phyloP scores from a whole-genome alignment of 2,329 filamentous ascomycete genomes.

The Fusarium sp. region DNA sequence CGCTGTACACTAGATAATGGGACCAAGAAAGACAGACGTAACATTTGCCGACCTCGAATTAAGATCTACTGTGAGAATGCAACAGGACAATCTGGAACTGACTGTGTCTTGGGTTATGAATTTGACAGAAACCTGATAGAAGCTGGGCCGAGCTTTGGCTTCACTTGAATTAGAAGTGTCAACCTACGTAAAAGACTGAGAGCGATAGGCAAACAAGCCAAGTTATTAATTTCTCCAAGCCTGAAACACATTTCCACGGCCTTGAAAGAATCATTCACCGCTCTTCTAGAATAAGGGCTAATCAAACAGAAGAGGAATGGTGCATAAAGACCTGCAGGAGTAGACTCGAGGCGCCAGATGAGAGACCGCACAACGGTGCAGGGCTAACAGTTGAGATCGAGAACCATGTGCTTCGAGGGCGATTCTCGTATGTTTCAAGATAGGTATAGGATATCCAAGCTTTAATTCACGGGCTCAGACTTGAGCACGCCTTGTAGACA shows the following conservation, averaged over 20 bases:
- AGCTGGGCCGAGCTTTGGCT: neutral
- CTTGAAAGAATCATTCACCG: conserved; percentile 31
- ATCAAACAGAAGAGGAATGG: conserved; percentile 6
- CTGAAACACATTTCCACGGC: conserved; percentile 9
- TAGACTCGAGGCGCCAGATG: conserved; percentile 25
- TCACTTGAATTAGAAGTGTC: neutral
- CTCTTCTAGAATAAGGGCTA: conserved; percentile 36
- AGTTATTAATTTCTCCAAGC: conserved; percentile 4
- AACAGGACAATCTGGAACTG: conserved; percentile 14
- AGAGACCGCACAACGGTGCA: conserved; percentile 9
- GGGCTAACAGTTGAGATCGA: conserved; percentile 13
- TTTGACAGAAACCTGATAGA: neutral
- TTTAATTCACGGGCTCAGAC: conserved; percentile 7
- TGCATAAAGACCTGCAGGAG: conserved; percentile 20
- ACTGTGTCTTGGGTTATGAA: conserved; percentile 3
- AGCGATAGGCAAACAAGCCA: conserved; percentile 5
- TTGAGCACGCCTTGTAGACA: neutral
- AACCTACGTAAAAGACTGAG: neutral
- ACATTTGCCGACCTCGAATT: conserved; percentile 32
- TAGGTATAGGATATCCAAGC: neutral
- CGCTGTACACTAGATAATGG: conserved; percentile 46
- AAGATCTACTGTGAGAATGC: conserved; percentile 16
- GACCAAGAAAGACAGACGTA: conserved; percentile 39
- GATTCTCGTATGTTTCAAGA: conserved; percentile 13
- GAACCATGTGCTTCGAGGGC: conserved; percentile 25